A percentile compares a stretch with the other conserved stretches of the same genome.
Evolutionary conservation across 768 basidiomycete species (phyloP).

Genomic region (Plicaturopsis crispa): DNA sequence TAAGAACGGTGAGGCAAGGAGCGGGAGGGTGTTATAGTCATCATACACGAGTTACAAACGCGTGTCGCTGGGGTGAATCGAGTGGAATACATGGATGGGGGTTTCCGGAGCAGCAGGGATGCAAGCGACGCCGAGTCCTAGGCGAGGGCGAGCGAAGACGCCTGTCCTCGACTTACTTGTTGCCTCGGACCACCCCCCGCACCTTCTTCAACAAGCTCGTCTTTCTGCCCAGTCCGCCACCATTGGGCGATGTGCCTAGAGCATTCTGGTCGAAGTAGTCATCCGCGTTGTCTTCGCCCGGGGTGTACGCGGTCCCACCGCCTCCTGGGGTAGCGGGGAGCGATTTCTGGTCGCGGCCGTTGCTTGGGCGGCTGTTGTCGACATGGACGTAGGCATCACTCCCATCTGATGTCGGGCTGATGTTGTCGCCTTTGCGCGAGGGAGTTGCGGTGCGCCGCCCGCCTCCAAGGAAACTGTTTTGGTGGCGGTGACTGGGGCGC

Average conservation of each 20-base stretch:
- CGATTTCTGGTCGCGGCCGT: slow-evolving; percentile 42
- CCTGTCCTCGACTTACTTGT: too few relatives aligned
- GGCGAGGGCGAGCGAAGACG: too few relatives aligned
- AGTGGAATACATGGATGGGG: too few relatives aligned
- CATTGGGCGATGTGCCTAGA: slow-evolving; percentile 24
- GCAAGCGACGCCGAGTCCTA: too few relatives aligned
- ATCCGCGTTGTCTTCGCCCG: slow-evolving; percentile 19
- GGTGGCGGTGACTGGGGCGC: slow-evolving; percentile 64
- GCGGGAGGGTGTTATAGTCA: too few relatives aligned
- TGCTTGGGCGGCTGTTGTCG: slow-evolving; percentile 41
- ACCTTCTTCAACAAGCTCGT: slow-evolving; percentile 77
- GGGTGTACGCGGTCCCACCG: slow-evolving; percentile 14
- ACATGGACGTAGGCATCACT: slow-evolving; percentile 63
- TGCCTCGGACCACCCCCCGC: slow-evolving; percentile 60
- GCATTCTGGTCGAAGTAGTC: slow-evolving; percentile 44
- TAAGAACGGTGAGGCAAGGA: too few relatives aligned
- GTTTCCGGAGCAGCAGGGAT: too few relatives aligned
- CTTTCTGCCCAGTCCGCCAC: slow-evolving; percentile 55
- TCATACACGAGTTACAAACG: too few relatives aligned
- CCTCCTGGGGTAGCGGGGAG: slow-evolving; percentile 34
- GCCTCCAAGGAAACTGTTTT: slow-evolving; percentile 74
- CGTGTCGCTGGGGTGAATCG: too few relatives aligned
- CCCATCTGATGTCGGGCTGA: slow-evolving; percentile 25
- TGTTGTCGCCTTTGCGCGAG: slow-evolving; percentile 47
- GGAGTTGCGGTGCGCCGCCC: too few relatives aligned